These are phyloP conservation scores for Taphrina deformans DNA, from an alignment of 1,139 yeast species.

Conservation along the genomic window DNA sequence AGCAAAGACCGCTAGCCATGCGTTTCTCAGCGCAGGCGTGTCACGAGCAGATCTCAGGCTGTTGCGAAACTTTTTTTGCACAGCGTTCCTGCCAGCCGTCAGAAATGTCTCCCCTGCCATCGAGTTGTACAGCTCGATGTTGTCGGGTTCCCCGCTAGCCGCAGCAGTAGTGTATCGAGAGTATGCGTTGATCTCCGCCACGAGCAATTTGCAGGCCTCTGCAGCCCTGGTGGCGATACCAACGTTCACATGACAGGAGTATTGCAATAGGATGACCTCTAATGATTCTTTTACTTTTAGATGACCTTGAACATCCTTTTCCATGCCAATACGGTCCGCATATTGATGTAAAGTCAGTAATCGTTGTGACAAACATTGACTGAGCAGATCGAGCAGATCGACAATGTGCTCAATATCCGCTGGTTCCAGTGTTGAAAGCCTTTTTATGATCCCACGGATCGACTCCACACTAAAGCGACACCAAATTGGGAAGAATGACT, in stretches of 20 bases:
- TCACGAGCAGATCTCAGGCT: conserved; percentile 2
- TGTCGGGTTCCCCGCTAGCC: not conserved
- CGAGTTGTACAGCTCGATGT: conserved; percentile 2
- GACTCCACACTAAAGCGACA: conserved; percentile 4
- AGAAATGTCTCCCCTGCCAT: conserved; percentile 5
- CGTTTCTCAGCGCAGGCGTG: not conserved
- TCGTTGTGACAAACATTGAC: not conserved
- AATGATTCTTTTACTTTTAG: not conserved
- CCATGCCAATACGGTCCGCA: not conserved
- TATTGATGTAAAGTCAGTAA: not conserved
- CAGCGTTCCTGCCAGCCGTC: conserved; percentile 23
- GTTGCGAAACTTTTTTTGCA: conserved; percentile 7
- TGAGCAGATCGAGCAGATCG: not conserved
- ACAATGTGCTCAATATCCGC: not conserved
- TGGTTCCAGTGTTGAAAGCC: not conserved
- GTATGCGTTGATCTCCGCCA: not conserved
- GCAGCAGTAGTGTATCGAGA: not conserved
- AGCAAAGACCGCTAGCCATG: conserved; percentile 1
- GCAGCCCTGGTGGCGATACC: conserved; percentile 5
- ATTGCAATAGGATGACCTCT: not conserved
- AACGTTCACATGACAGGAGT: not conserved
- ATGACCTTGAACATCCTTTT: not conserved
- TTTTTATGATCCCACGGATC: not conserved
- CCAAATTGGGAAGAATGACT: conserved; percentile 8
- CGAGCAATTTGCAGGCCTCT: not conserved